Base-by-base conservation (phyloP, 768 basidiomycete species). In the Boletus sensibilis region DNA sequence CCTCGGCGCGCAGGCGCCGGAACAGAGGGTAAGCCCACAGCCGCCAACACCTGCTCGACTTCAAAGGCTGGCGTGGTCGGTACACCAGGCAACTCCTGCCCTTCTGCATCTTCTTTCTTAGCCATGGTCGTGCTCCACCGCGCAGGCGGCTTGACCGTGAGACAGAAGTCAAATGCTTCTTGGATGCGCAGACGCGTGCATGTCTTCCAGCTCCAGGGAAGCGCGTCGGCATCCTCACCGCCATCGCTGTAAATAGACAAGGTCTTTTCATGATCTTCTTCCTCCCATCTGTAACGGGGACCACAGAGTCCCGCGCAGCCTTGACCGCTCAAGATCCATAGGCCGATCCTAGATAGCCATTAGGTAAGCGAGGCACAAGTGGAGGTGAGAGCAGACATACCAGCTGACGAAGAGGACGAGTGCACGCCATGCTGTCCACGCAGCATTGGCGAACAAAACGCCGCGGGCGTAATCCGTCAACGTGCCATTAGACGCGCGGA, bases 241-340 rank as follows among this genome's bases (percentile, higher is more conserved):
- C 68, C 58, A 49, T 84, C 84, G 56, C 74, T 79, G 62, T 82
- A 80, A 23, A 77, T 63, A 5, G 82, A 78, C 40, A 76, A 68
- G 3, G 76, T 75, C 75, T 87, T 87, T 66, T 88, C 86, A 16
- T 75, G 78, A 27, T 85, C 84, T 48, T 87, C 82, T 74, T 93
- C 92, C 67, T 93, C 91, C 92, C 90, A 92, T 59, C 87, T 79
- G 64, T 85, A 83, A 14, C 89, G 83, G 11, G 92, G 92, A 42
- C 92, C 92, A 69, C 90, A 91, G 16, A 93, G 68, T n/a, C 92
- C 90, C 47, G 84, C 91, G 45, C 87, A 88, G 55, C 83, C 82
- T 55, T 90, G 81, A 42, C 85, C 88, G 45, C 88, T 90, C 62
- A 90, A 73, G 50, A 88, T 65, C 90, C 91, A 94, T 18, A 95